Evolutionary conservation across 2,329 filamentous ascomycete genomes (phyloP).

Genomic region (Xylariaceae sp.): DNA sequence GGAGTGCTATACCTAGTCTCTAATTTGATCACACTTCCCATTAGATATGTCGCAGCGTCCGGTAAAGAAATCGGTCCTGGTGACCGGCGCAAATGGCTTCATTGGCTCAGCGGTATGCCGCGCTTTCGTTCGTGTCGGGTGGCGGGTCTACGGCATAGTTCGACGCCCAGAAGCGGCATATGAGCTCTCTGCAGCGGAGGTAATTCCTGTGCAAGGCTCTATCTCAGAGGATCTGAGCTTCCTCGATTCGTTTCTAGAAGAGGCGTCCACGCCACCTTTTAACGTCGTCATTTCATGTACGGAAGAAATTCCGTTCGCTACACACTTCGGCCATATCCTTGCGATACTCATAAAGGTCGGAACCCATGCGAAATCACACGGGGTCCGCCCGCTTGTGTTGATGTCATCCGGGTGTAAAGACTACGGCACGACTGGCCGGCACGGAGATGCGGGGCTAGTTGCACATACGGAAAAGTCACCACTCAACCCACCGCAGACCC

Average conservation of each 20-base stretch:
- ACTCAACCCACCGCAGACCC: slow-evolving; percentile 28
- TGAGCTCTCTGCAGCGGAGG: slow-evolving; percentile 33
- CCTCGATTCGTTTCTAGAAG: slow-evolving; percentile 20
- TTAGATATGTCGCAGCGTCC: too few species aligned
- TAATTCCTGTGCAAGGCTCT: slow-evolving; percentile 39
- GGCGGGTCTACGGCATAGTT: slow-evolving; percentile 42
- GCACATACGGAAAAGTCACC: slow-evolving; percentile 43
- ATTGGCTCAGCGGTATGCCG: slow-evolving; percentile 43
- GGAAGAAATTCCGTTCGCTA: slow-evolving; percentile 37
- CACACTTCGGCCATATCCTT: slow-evolving; percentile 37
- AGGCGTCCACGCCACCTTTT: slow-evolving; percentile 27
- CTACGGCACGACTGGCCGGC: slow-evolving; percentile 37
- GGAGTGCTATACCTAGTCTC: too few species aligned
- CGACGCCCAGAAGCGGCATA: slow-evolving; percentile 31
- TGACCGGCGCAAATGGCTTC: slow-evolving; percentile 47
- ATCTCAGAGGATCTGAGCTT: slow-evolving; percentile 30
- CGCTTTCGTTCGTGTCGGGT: slow-evolving; percentile 44
- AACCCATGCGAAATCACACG: slow-evolving; percentile 28
- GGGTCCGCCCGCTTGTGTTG: slow-evolving; percentile 39
- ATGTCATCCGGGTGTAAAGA: slow-evolving; percentile 49
- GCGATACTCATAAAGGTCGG: slow-evolving; percentile 34
- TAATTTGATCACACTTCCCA: too few species aligned
- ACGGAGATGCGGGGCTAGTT: slow-evolving; percentile 33
- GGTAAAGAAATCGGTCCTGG: slow-evolving; percentile 33
- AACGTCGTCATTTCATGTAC: slow-evolving; percentile 42